Conservation (phyloP, 495 filamentous ascomycete genomes). For the Lichenothelia convexa region DNA sequence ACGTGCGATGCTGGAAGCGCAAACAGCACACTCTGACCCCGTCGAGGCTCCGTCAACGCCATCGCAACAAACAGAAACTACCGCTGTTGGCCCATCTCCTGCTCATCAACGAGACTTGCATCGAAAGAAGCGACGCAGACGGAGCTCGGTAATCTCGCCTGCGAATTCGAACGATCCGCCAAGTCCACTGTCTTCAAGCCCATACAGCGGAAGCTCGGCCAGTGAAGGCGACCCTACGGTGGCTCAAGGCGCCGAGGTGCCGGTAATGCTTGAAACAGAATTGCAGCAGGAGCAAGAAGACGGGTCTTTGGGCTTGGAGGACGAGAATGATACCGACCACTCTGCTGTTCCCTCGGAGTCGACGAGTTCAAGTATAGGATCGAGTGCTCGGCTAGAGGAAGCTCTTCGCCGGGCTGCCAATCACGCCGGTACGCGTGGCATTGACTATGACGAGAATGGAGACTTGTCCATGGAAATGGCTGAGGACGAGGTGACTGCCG, state of each 20-base stretch:
- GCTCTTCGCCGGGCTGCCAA: constrained; percentile 57
- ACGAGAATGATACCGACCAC: constrained; percentile 4
- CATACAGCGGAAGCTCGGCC: constrained; percentile 47
- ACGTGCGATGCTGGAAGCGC: constrained; percentile 25
- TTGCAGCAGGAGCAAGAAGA: constrained; percentile 13
- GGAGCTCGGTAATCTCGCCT: constrained; percentile 44
- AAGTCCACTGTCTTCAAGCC: constrained; percentile 53
- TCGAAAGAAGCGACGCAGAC: constrained; percentile 38
- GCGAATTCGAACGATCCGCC: constrained; percentile 43
- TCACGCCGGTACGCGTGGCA: constrained; percentile 45
- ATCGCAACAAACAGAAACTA: constrained; percentile 41
- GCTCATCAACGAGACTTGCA: constrained; percentile 50
- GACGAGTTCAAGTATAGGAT: constrained; percentile 37
- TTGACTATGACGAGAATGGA: constrained; percentile 40
- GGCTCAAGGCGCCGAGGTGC: constrained; percentile 6
- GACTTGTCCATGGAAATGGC: constrained; percentile 57
- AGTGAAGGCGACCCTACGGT: constrained; percentile 9
- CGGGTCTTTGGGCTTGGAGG: constrained; percentile 16
- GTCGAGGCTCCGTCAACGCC: constrained; percentile 48
- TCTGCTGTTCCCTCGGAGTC: constrained; percentile 9
- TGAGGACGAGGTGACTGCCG: constrained; percentile 61
- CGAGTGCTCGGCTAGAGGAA: constrained; percentile 52
- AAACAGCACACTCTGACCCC: constrained; percentile 26
- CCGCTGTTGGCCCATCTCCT: constrained; percentile 36
- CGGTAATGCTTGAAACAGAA: neutral